Evolutionary conservation across 108 stramenopile species (phyloP), one percentile per base, ranked within the genome.

Genomic region (Ochromonas danica): DNA sequence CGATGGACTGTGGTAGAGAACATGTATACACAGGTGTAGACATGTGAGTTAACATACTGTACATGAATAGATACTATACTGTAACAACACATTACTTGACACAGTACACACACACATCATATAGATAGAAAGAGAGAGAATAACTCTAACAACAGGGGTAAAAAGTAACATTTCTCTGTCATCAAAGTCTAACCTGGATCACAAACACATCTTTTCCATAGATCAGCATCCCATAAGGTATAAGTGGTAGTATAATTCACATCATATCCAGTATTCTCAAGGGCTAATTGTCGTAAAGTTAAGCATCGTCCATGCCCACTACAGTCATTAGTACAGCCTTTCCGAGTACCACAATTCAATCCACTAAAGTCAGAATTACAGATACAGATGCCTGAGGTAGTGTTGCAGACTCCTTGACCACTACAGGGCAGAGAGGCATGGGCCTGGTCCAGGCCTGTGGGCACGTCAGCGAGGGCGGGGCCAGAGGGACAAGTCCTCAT

Each of bases 311-410:
- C 63, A 36, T 67, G 17, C 10, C 63, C 63, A 36, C 30, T 31
- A 36, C 63, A 67, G 63, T 67, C 63, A 36, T 67, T 67, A 25
- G 25, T 14, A 67, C 63, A 67, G n/a, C n/a, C n/a, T 25, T 67
- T 67, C 31, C 6, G 31, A 3, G 3, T 67, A 10, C 63, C 63
- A 25, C 63, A 67, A 36, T 67, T 67, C 3, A 14, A 33, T 25
- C 63, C 63, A 28, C 14, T 31, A 36, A 31, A 67, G 17, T 25
- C 63, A 28, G 31, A 6, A 36, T 67, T 10, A 36, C 63, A 67
- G 27, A 35, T 67, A 25, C 63, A 67, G 6, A 14, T 33, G 63
- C 63, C 63, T 6, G 63, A 35, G 3, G 6, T 33, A 31, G 3
- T 35, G 25, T 67, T 36, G 25, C 63, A 67, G 3, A 35, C 31